Evolutionary conservation across 306 rosid genomes (phyloP).

Genomic region (Sesbania bispinosa): DNA sequence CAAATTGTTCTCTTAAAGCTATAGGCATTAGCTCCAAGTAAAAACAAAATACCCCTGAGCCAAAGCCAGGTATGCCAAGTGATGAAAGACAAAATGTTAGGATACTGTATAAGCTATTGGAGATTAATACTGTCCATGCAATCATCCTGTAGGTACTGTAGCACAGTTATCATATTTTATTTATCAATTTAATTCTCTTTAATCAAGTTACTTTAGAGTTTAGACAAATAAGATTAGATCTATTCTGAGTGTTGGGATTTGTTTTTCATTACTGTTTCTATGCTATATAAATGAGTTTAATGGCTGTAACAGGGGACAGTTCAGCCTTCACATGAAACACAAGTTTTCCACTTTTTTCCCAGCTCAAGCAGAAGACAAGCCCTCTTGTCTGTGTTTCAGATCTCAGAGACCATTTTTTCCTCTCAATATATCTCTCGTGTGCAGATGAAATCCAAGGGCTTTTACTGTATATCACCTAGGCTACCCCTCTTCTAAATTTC

Average conservation of each 20-base stretch:
- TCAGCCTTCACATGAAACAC: not conserved
- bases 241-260: not conserved
- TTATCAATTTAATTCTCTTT: not conserved
- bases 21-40: too few relatives aligned
- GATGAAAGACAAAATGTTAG: too few relatives aligned
- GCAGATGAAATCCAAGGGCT: not conserved
- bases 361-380: not conserved
- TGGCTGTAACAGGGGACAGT: too few relatives aligned
- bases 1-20: too few relatives aligned
- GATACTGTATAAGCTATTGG: too few relatives aligned
- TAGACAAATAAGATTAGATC: not conserved
- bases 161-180: not conserved
- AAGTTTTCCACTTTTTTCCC: not conserved
- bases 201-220: not conserved
- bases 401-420: not conserved
- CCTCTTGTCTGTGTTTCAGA: not conserved
- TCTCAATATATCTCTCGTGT: too few relatives aligned
- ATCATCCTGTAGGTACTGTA: not conserved
- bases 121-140: not conserved
- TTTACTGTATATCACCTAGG: not conserved
- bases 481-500: not conserved
- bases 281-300: too few relatives aligned
- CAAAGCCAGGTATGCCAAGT: too few relatives aligned
- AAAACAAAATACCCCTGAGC: too few relatives aligned
- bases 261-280: too few relatives aligned